phyloP scores from a whole-genome alignment of 306 rosid species.

The Cucurbita maxima region DNA sequence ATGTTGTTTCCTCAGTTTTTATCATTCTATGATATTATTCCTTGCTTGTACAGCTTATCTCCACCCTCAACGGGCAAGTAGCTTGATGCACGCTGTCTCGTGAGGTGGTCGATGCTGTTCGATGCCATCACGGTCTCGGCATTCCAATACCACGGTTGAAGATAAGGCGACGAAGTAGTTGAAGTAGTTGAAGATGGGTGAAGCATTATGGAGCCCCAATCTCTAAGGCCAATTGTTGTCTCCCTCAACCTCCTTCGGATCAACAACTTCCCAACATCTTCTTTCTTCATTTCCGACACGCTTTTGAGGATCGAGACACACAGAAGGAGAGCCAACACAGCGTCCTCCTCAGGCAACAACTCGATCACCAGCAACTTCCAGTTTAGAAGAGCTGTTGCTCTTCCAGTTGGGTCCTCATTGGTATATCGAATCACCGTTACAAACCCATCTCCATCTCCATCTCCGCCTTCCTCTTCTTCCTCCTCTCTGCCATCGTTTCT shows the following conservation, averaged over 20 bases:
- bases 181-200: constrained; percentile 63
- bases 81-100: constrained; percentile 30
- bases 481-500: constrained; percentile 13
- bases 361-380: constrained; percentile 70
- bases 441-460: constrained; percentile 49
- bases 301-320: constrained; percentile 64
- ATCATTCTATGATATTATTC: constrained; percentile 31
- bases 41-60: constrained; percentile 54
- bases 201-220: constrained; percentile 72
- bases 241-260: constrained; percentile 68
- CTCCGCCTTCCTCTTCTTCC: constrained; percentile 25
- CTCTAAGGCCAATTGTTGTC: constrained; percentile 43
- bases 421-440: constrained; percentile 55
- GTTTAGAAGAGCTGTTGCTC: constrained; percentile 72
- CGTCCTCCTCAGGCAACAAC: constrained; percentile 72
- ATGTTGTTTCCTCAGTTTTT: neutral
- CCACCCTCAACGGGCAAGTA: constrained; percentile 64
- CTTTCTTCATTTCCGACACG: constrained; percentile 57
- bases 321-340: constrained; percentile 52
- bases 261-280: constrained; percentile 58
- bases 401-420: constrained; percentile 53
- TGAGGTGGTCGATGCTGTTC: constrained; percentile 22
- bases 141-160: constrained; percentile 78
- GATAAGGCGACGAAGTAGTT: constrained; percentile 32
- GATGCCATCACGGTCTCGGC: constrained; percentile 29